Evolutionary conservation across 768 basidiomycete species (phyloP), one percentile per base, ranked within the genome.

Genomic region (Pholiota conissans): DNA sequence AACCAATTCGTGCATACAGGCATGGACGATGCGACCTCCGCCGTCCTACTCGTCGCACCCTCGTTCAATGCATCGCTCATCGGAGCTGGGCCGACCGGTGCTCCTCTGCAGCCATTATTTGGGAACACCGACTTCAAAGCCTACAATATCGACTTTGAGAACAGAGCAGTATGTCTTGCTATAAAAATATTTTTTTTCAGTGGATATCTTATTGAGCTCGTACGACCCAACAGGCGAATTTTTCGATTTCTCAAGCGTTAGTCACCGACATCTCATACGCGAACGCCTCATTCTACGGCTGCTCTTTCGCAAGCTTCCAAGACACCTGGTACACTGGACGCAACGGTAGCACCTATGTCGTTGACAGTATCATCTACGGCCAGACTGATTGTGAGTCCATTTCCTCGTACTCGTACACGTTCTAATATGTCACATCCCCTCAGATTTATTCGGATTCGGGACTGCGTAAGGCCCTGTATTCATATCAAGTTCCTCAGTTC

Each of bases 71-170:
- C 79, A 0, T 81, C 84, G 29, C 69, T 86, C 45, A 85, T 86
- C 46, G 84, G 85, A 3, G 79, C 83, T 1, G 85, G 85, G 1
- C 78, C 84, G 1, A 81, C 77, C 6, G 84, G 84, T 1, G 84
- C 84, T 0, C 84, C 79, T 16, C 67, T 75, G 1, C 77, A 84
- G 59, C 74, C 76, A 3, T 65, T 73, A 10, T 84, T 83, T 52
- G 86, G 86, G 0, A 84, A 73, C 57, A 59, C 66, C 22, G 79
- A 89, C 62, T 87, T 88, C 71, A 85, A 74, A 61, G 82, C 78
- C 8, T 87, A 88, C 59, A 87, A 88, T 61, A 81, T 89, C 58
- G 79, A 87, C 65, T 84, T 87, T 56, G 76, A 85, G 54, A 89
- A 88, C 60, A 74, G 81, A 58, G 86, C 85, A n/a, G 86, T 87